These are phyloP conservation scores for Tylopilus sp. DNA, from an alignment of 768 basidiomycete genomes.

Conservation along the genomic window DNA sequence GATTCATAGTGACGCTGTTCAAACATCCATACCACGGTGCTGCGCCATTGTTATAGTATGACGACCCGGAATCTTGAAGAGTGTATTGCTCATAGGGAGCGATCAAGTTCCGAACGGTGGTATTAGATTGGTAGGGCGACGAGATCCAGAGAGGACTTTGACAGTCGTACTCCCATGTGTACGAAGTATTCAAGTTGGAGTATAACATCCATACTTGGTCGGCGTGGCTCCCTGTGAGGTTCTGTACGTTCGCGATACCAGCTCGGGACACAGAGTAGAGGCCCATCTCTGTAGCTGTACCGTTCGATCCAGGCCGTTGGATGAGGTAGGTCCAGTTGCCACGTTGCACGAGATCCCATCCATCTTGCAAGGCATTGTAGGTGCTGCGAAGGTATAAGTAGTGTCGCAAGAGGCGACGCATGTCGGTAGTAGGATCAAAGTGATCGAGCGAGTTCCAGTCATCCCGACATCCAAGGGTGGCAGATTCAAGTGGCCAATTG, in stretches of 20 bases:
- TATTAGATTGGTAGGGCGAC: slow-evolving; percentile 66
- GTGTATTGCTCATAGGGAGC: slow-evolving; percentile 80
- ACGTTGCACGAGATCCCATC: slow-evolving; percentile 76
- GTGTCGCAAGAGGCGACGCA: slow-evolving; percentile 68
- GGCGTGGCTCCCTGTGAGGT: slow-evolving; percentile 52
- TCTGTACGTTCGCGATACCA: slow-evolving; percentile 57
- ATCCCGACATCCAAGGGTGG: slow-evolving; percentile 80
- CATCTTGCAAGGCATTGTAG: slow-evolving; percentile 80
- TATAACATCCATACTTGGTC: slow-evolving; percentile 83
- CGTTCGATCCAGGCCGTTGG: slow-evolving; percentile 81
- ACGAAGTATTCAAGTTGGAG: slow-evolving; percentile 79
- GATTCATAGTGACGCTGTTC: slow-evolving; percentile 56
- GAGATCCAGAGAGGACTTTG: slow-evolving; percentile 63
- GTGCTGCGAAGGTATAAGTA: slow-evolving; percentile 65
- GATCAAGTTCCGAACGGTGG: slow-evolving; percentile 67
- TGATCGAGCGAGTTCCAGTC: slow-evolving; percentile 94
- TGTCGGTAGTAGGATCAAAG: slow-evolving; percentile 85
- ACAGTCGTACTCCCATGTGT: slow-evolving; percentile 64
- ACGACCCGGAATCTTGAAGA: slow-evolving; percentile 60
- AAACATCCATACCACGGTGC: slow-evolving; percentile 79
- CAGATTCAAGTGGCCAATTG: slow-evolving; percentile 83
- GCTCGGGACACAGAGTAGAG: slow-evolving; percentile 79
- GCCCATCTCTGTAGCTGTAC: slow-evolving; percentile 79
- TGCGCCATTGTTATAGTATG: slow-evolving; percentile 54
- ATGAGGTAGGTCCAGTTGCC: slow-evolving; percentile 85